Percentiles rank a stretch among this genome's conserved stretches.
These are phyloP conservation scores for Spirogloea muscicola DNA, from an alignment of 139 green algal species.

Conservation along the genomic window DNA sequence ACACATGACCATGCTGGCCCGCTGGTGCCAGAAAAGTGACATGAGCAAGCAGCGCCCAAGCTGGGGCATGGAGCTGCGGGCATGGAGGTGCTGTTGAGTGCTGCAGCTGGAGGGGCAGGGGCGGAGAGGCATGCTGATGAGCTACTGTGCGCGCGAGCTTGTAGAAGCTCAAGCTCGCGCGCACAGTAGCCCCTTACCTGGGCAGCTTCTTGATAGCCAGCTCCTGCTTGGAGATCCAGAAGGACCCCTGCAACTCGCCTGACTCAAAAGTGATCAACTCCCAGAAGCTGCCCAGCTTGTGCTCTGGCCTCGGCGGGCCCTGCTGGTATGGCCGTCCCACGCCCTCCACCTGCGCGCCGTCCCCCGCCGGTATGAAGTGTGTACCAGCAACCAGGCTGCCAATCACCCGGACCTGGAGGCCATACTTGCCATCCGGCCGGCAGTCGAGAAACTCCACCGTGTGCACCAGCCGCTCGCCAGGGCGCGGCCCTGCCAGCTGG, in stretches of 20 bases:
- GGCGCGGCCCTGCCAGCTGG: conserved; percentile 3
- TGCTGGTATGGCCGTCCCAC: not conserved
- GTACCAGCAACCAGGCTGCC: conserved; percentile 20
- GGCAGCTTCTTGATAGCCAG: no score
- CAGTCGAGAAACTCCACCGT: conserved; percentile 37
- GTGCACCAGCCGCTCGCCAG: conserved; percentile 30
- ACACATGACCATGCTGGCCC: no score
- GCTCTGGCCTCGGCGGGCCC: not conserved
- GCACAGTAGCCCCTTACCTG: no score
- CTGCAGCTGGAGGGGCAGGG: no score
- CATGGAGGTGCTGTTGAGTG: no score
- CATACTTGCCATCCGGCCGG: conserved; percentile 17
- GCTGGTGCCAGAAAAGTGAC: no score
- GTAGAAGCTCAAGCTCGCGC: no score
- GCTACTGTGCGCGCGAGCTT: no score
- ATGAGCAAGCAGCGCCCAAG: no score
- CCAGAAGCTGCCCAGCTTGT: conserved; percentile 35
- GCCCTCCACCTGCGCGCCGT: conserved; percentile 14
- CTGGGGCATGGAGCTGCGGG: no score
- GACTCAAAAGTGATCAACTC: conserved; percentile 47
- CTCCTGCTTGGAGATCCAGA: conserved; percentile 41
- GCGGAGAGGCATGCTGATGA: no score
- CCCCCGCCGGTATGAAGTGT: conserved; percentile 31
- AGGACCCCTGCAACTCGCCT: conserved; percentile 22
- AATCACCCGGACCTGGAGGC: conserved; percentile 36